A percentile compares a stretch with the other conserved stretches of the same genome.
Conservation (phyloP, 2,329 filamentous ascomycete genomes). For the Talaromyces sp. region DNA sequence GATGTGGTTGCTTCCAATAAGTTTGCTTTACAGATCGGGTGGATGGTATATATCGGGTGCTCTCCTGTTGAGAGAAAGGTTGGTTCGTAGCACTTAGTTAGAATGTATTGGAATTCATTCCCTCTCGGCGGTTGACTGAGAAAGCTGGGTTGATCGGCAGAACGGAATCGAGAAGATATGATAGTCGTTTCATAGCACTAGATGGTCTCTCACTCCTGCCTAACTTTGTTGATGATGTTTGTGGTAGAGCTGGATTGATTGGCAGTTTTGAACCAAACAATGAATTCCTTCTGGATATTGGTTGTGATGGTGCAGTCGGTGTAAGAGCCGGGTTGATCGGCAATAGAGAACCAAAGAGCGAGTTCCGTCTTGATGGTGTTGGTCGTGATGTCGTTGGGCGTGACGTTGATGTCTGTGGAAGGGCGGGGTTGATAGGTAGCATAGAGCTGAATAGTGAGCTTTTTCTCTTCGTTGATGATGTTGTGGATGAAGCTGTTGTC, state of each 20-base stretch:
- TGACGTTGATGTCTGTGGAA: not conserved
- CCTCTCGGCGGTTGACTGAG: not conserved
- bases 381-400: not conserved
- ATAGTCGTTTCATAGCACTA: conserved; percentile 19
- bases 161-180: conserved; percentile 32
- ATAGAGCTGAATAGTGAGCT: conserved; percentile 12
- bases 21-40: not conserved
- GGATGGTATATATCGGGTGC: not conserved
- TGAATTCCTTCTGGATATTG: not conserved
- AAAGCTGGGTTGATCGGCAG: conserved; percentile 37
- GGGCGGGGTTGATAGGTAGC: conserved; percentile 22
- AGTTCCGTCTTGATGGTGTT: conserved; percentile 22
- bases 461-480: not conserved
- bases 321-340: conserved; percentile 23
- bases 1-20: not conserved
- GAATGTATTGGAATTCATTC: not conserved
- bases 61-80: not conserved
- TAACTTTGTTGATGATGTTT: conserved; percentile 22
- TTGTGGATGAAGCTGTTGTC: conserved; percentile 4
- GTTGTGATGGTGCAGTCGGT: conserved; percentile 19
- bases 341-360: conserved; percentile 11
- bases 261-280: conserved; percentile 9
- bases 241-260: conserved; percentile 1
- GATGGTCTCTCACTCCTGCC: conserved; percentile 20
- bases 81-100: not conserved